These are phyloP conservation scores for Fusarium sp. DNA, from an alignment of 2,329 filamentous ascomycete species.

Conservation along the genomic window DNA sequence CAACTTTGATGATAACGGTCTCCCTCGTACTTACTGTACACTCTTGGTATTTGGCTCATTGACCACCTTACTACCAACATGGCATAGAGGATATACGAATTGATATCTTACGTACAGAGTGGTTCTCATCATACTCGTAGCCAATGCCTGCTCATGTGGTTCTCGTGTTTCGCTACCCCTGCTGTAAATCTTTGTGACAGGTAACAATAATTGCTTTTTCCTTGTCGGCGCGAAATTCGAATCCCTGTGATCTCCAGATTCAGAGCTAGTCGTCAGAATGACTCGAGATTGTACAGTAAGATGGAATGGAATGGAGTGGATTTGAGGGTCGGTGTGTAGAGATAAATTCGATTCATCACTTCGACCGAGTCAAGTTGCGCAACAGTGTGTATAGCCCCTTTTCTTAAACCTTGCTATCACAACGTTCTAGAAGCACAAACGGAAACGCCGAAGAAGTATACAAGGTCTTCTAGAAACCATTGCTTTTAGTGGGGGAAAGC, in stretches of 20 bases:
- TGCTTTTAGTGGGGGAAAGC: constrained; percentile 1
- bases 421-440: constrained; percentile 20
- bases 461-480: constrained; percentile 20
- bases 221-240: not conserved
- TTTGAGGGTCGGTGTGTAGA: not conserved
- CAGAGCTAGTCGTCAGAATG: constrained; percentile 1
- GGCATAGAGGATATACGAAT: not conserved
- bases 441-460: constrained; percentile 22
- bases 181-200: constrained; percentile 10
- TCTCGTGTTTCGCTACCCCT: constrained; percentile 25
- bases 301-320: not conserved
- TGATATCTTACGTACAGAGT: not conserved
- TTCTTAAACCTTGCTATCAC: not conserved
- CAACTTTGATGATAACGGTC: not conserved
- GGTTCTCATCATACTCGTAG: not conserved
- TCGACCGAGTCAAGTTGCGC: constrained; percentile 6
- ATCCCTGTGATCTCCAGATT: not conserved
- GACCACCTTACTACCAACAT: constrained; percentile 1
- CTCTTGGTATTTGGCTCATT: not conserved
- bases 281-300: constrained; percentile 9
- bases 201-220: constrained; percentile 24
- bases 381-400: not conserved
- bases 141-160: constrained; percentile 9
- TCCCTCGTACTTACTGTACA: not conserved
- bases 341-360: constrained; percentile 1